Conservation (phyloP, 2,329 filamentous ascomycete genomes). For the Beauveria sp. region DNA sequence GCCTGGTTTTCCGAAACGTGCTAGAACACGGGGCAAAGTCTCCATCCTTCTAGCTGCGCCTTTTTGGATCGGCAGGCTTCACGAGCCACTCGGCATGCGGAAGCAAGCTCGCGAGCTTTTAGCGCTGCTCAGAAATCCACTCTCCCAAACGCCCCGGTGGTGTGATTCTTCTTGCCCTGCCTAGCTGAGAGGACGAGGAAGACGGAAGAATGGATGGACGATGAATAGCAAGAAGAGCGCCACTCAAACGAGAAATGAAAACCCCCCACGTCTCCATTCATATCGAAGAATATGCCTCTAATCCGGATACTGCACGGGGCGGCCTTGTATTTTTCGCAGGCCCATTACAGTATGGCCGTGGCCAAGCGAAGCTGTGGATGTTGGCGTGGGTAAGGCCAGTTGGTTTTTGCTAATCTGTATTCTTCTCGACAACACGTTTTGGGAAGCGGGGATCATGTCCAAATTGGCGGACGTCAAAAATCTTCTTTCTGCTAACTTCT, state of each 20-base stretch:
- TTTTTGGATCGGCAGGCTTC: neutral
- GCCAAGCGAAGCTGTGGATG: neutral
- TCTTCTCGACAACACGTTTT: too few species aligned
- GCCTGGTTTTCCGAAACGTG: conserved; percentile 4
- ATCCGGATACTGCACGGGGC: neutral
- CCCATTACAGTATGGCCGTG: neutral
- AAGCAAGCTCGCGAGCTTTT: neutral
- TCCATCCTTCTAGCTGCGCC: neutral
- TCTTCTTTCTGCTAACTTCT: neutral
- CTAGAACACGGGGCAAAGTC: neutral
- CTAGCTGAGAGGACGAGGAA: neutral
- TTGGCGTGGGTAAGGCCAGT: neutral
- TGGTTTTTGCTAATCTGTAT: neutral
- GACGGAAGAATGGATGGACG: neutral
- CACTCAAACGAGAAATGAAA: neutral
- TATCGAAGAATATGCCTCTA: neutral
- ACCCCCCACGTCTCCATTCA: neutral
- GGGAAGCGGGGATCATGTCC: neutral
- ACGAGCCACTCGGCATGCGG: neutral
- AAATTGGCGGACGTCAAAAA: neutral
- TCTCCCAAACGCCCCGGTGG: neutral
- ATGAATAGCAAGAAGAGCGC: neutral
- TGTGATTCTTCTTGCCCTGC: neutral
- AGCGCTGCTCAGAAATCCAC: neutral
- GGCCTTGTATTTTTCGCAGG: neutral